phyloP scores from a whole-genome alignment of 2,329 filamentous ascomycete genomes.

The Byssochlamys sp. region DNA sequence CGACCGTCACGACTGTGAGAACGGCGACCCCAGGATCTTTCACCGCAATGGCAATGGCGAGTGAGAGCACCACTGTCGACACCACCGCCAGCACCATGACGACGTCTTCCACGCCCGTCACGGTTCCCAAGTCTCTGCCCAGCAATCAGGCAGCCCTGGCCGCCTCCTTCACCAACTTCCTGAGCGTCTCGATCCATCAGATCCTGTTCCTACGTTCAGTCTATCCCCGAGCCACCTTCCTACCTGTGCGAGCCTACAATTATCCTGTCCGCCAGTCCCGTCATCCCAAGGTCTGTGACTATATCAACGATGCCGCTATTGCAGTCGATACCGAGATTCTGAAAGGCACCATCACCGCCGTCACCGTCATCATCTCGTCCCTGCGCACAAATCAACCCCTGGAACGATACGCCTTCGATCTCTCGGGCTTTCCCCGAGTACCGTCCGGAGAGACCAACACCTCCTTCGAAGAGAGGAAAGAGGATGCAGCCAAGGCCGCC shows the following conservation, averaged over 20 bases:
- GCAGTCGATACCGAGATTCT: constrained; percentile 63
- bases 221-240: constrained; percentile 69
- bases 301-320: constrained; percentile 71
- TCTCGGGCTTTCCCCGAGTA: constrained; percentile 47
- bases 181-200: constrained; percentile 73
- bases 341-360: constrained; percentile 45
- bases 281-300: constrained; percentile 74
- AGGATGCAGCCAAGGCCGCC: constrained; percentile 24
- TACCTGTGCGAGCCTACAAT: constrained; percentile 71
- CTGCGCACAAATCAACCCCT: constrained; percentile 43
- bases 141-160: constrained; percentile 52
- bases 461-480: constrained; percentile 38
- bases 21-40: constrained; percentile 16
- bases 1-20: constrained; percentile 26
- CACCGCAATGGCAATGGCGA: constrained; percentile 32
- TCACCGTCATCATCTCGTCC: constrained; percentile 49
- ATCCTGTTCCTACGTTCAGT: constrained; percentile 73
- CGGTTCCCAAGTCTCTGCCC: constrained; percentile 33
- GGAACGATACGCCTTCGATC: constrained; percentile 53
- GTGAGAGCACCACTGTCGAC: constrained; percentile 29
- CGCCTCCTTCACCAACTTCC: constrained; percentile 64
- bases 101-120: constrained; percentile 31
- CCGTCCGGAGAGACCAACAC: constrained; percentile 39
- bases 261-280: constrained; percentile 75
- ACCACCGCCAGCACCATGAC: constrained; percentile 28